Conservation (phyloP, 2,329 filamentous ascomycete genomes). For the Sporothrix variecibatus region DNA sequence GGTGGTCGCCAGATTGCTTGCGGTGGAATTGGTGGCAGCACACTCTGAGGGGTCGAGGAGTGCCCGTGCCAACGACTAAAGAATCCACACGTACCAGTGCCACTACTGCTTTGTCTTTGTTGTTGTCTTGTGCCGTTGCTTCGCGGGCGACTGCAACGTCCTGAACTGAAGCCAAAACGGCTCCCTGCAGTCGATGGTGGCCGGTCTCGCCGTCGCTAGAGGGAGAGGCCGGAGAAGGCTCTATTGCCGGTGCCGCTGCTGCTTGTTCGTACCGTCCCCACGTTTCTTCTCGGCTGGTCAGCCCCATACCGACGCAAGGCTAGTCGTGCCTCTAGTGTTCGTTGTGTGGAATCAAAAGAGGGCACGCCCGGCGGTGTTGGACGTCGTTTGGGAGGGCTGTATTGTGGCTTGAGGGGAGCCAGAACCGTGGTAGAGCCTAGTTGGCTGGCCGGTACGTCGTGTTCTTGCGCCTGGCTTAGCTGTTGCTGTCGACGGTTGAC, state of each 20-base stretch:
- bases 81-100: background rate
- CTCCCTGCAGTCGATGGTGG: background rate
- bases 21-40: background rate
- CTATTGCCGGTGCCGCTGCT: background rate
- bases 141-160: background rate
- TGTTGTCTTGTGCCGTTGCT: background rate
- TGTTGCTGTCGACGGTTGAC: background rate
- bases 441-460: background rate
- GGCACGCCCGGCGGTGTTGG: slow-evolving; percentile 31
- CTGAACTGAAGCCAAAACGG: background rate
- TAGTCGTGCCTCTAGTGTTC: slow-evolving; percentile 18
- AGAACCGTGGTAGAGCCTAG: background rate
- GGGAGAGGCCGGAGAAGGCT: slow-evolving; percentile 9
- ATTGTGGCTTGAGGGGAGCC: slow-evolving; percentile 27
- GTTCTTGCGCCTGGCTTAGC: background rate
- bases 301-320: slow-evolving; percentile 1
- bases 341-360: slow-evolving; percentile 27
- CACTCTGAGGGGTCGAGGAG: background rate
- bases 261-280: too few species aligned
- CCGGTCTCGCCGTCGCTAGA: background rate
- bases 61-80: background rate
- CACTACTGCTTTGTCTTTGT: background rate
- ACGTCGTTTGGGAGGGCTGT: slow-evolving; percentile 26
- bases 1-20: slow-evolving; percentile 29
- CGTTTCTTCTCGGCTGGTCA: background rate